Evolutionary conservation across 2,329 filamentous ascomycete species (phyloP).

Genomic region (Pseudogymnoascus sp.): DNA sequence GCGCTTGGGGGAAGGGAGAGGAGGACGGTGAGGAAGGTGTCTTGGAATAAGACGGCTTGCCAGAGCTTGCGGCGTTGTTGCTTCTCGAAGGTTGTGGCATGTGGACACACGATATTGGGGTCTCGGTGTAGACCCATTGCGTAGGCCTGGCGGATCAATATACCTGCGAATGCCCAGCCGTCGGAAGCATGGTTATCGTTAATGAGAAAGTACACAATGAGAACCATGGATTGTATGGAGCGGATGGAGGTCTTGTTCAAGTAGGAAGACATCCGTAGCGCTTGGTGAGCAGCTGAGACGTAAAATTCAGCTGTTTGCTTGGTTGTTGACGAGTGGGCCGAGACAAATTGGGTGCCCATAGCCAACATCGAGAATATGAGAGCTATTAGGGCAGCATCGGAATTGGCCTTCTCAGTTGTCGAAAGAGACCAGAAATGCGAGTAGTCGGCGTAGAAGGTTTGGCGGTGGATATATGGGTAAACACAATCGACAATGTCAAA

Average conservation of each 20-base stretch:
- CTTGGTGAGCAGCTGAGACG: slow-evolving; percentile 69
- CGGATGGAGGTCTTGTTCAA: slow-evolving; percentile 64
- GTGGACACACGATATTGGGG: slow-evolving; percentile 62
- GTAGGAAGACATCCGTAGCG: slow-evolving; percentile 65
- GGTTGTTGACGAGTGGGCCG: slow-evolving; percentile 45
- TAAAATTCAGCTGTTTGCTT: slow-evolving; percentile 76
- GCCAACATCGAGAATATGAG: slow-evolving; percentile 71
- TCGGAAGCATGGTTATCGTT: slow-evolving; percentile 80
- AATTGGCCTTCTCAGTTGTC: slow-evolving; percentile 46
- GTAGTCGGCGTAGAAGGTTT: slow-evolving; percentile 69
- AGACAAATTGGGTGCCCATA: slow-evolving; percentile 69
- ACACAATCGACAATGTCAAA: slow-evolving; percentile 69
- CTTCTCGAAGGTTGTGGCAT: slow-evolving; percentile 61
- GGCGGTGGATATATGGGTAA: slow-evolving; percentile 70
- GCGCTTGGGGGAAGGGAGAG: slow-evolving; percentile 68
- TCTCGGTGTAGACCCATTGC: slow-evolving; percentile 75
- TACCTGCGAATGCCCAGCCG: slow-evolving; percentile 73
- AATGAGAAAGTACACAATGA: slow-evolving; percentile 77
- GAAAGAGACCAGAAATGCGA: slow-evolving; percentile 65
- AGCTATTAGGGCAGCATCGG: slow-evolving; percentile 61
- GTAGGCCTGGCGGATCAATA: slow-evolving; percentile 68
- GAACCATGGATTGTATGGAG: slow-evolving; percentile 70
- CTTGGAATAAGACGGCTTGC: slow-evolving; percentile 73
- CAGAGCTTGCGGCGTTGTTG: slow-evolving; percentile 71
- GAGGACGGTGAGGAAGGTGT: slow-evolving; percentile 72